Base-by-base conservation (phyloP, 352 stramenopile genomes). In the Phytophthora sp. region DNA sequence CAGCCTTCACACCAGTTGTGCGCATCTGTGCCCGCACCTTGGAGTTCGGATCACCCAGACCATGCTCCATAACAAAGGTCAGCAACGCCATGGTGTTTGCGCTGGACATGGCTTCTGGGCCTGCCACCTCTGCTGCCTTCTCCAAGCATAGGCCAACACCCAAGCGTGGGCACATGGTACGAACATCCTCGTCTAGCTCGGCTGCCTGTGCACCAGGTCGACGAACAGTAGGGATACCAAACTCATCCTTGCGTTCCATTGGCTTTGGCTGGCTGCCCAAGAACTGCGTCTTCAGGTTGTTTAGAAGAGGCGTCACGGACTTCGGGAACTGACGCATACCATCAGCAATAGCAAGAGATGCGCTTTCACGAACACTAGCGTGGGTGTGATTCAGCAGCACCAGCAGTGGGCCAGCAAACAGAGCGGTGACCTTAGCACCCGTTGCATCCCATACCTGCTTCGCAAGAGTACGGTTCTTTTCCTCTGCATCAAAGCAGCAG, bases 311-410 rank as follows among this genome's bases (percentile, higher is more conserved):
- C 26, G 78, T 87, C 51, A 90, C 78, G 17, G 79, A 83, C 62
- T 94, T 77, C 0, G 85, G 84, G 74, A 91, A 94, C 54, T 88
- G 83, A 37, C 75, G 77, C 82, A 96, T 88, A 32, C 84, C 90
- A 24, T 89, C 74, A 3, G 89, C 88, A 54, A 97, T 76, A 17
- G 88, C 87, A 15, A 88, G 73, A 30, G 83, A 82, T 9, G 88
- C 88, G 6, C 80, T 89, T 54, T 91, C 82, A 28, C 90, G 88
- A 4, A 96, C 87, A 44, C 91, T 91, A 21, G 52, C 67, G 42
- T 89, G 74, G 11, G 65, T 45, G 69, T 97, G 90, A 53, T 87
- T 86, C 5, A 97, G 64, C 44, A 97, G 54, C 31, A 77, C 67
- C 11, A 95, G 73, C 37, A 96, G 46, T 4, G 78, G 74, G 1